phyloP scores from a whole-genome alignment of 176 grass and related monocot genomes.

The Eleusine indica region DNA sequence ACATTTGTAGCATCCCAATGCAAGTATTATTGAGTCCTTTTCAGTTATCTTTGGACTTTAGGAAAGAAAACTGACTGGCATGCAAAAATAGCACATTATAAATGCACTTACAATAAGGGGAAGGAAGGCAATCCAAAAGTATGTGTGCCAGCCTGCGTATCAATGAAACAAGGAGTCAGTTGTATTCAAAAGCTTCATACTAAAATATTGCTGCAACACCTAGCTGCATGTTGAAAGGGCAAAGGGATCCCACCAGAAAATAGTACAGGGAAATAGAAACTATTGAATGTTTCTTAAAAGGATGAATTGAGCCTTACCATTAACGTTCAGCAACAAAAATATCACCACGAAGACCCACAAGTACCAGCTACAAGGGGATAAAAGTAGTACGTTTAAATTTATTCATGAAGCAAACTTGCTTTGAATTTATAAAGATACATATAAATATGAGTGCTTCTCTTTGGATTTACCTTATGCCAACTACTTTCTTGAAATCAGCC shows the following conservation, averaged over 20 bases:
- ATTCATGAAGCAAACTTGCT: background rate
- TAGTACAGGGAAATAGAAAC: conserved; percentile 3
- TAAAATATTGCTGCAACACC: background rate
- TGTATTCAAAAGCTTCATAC: conserved; percentile 16
- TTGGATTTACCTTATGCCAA: conserved; percentile 89
- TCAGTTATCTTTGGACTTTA: background rate
- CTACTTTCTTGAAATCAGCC: conserved; percentile 97
- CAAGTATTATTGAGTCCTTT: background rate
- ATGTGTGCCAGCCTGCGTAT: conserved; percentile 90
- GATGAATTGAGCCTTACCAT: conserved; percentile 56
- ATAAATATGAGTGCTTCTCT: background rate
- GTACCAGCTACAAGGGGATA: conserved; percentile 72
- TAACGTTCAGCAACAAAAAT: conserved; percentile 92
- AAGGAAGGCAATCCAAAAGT: conserved; percentile 97
- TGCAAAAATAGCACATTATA: background rate
- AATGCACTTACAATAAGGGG: conserved; percentile 82
- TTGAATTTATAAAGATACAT: conserved; percentile 29
- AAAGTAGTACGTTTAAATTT: background rate
- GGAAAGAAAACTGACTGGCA: background rate
- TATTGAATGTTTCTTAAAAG: background rate
- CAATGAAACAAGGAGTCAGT: conserved; percentile 20
- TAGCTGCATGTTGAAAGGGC: background rate
- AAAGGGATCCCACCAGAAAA: background rate
- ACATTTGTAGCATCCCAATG: background rate
- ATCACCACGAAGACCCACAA: conserved; percentile 91